Percentiles rank a stretch among this genome's conserved stretches.
Evolutionary conservation across 768 basidiomycete species (phyloP).

Genomic region (Boletus sensibilis): DNA sequence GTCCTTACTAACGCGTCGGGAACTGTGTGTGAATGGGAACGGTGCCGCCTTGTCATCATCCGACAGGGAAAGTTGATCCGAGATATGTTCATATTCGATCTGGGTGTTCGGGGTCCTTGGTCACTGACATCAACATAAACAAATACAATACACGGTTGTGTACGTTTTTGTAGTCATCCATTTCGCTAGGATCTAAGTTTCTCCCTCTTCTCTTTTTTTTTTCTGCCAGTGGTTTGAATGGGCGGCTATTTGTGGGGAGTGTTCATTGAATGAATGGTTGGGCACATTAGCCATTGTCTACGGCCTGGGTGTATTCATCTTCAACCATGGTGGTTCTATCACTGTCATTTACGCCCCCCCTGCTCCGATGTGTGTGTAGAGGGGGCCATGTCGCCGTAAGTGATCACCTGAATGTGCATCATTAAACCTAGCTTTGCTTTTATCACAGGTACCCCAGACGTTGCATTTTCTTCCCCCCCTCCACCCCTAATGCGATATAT

Average conservation of each 20-base stretch:
- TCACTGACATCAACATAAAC: background rate
- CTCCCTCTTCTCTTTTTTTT: background rate
- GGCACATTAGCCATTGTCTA: background rate
- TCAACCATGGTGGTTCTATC: background rate
- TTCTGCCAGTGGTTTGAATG: background rate
- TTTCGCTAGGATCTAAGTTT: background rate
- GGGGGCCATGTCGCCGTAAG: conserved; percentile 4
- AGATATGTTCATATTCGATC: background rate
- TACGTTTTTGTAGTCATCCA: background rate
- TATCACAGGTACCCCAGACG: conserved; percentile 1
- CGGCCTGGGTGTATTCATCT: background rate
- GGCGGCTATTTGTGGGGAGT: background rate
- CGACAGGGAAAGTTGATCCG: background rate
- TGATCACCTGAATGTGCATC: background rate
- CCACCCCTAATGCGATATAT: background rate
- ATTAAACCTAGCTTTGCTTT: conserved; percentile 12
- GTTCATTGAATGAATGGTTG: background rate
- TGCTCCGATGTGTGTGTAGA: background rate
- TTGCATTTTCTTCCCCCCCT: background rate
- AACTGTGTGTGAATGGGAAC: background rate
- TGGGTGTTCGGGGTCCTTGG: background rate
- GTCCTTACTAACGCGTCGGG: background rate
- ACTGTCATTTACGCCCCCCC: background rate
- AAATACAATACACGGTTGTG: background rate
- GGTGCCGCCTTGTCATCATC: background rate